Evolutionary conservation across 441 rosid species (phyloP).

Genomic region (Brassica hybrid): DNA sequence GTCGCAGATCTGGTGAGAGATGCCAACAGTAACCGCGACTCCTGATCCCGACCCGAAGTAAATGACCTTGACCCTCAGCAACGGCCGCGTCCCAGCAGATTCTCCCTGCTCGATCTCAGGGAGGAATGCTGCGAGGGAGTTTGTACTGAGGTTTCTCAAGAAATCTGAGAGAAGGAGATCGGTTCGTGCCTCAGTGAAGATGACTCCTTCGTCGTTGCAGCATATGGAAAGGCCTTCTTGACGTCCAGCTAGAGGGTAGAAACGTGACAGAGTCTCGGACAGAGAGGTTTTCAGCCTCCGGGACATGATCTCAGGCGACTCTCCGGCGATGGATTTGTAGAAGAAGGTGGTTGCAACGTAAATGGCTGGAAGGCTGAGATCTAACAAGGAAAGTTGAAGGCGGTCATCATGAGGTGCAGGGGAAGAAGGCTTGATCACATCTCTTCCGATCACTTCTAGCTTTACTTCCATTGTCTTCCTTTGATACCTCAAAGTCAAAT

Average conservation of each 20-base stretch:
- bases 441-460: constrained; percentile 6
- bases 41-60: constrained; percentile 24
- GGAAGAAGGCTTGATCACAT: constrained; percentile 14
- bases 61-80: constrained; percentile 14
- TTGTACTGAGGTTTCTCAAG: background rate
- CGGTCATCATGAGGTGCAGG: constrained; percentile 11
- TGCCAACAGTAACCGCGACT: constrained; percentile 10
- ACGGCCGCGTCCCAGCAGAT: constrained; percentile 19
- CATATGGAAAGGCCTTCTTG: background rate
- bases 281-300: constrained; percentile 23
- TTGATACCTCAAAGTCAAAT: background rate
- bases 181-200: constrained; percentile 25
- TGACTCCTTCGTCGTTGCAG: constrained; percentile 31
- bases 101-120: constrained; percentile 4
- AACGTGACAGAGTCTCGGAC: constrained; percentile 25
- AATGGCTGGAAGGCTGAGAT: background rate
- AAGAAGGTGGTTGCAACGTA: background rate
- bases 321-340: background rate
- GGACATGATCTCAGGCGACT: background rate
- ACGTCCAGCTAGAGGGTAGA: constrained; percentile 29
- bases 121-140: background rate
- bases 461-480: background rate
- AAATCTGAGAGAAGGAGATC: constrained; percentile 18
- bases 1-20: constrained; percentile 22
- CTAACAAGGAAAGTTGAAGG: constrained; percentile 4